These are phyloP conservation scores for Alternaria infectoria DNA, from an alignment of 2,329 filamentous ascomycete genomes.

Conservation along the genomic window DNA sequence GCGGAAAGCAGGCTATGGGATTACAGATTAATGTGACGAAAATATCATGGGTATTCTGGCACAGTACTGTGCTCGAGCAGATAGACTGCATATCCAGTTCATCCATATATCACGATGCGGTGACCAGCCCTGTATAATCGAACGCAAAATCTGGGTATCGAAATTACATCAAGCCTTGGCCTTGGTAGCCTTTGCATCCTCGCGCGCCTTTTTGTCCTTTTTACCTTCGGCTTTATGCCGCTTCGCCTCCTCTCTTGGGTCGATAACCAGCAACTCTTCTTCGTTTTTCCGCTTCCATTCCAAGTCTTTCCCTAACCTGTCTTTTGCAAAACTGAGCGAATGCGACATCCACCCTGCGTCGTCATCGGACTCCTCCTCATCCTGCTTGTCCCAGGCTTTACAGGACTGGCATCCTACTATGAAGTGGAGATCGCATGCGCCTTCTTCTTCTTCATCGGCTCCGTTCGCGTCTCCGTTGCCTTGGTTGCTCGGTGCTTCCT, in stretches of 20 bases:
- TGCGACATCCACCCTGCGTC: constrained; percentile 84
- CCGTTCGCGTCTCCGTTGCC: background rate
- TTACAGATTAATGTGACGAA: background rate
- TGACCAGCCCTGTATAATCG: background rate
- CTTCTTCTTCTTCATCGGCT: constrained; percentile 45
- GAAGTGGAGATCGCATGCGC: constrained; percentile 90
- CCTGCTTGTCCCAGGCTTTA: constrained; percentile 78
- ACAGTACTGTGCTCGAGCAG: background rate
- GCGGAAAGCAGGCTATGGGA: background rate
- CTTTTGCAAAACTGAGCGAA: constrained; percentile 82
- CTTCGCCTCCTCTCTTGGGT: constrained; percentile 82
- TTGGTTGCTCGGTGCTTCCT: constrained; percentile 21
- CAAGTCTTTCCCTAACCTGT: constrained; percentile 87
- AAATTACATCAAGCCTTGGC: constrained; percentile 11
- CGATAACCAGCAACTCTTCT: constrained; percentile 90
- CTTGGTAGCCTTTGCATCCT: constrained; percentile 30
- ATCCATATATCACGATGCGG: background rate
- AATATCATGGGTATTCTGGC: background rate
- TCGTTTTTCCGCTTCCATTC: constrained; percentile 90
- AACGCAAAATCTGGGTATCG: background rate
- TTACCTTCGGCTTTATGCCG: constrained; percentile 66
- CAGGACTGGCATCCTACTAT: constrained; percentile 95
- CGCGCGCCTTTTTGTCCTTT: constrained; percentile 51
- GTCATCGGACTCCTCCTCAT: constrained; percentile 63
- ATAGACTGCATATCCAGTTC: background rate